phyloP scores from a whole-genome alignment of 2,329 filamentous ascomycete species.

The Sclerotinia nivalis region DNA sequence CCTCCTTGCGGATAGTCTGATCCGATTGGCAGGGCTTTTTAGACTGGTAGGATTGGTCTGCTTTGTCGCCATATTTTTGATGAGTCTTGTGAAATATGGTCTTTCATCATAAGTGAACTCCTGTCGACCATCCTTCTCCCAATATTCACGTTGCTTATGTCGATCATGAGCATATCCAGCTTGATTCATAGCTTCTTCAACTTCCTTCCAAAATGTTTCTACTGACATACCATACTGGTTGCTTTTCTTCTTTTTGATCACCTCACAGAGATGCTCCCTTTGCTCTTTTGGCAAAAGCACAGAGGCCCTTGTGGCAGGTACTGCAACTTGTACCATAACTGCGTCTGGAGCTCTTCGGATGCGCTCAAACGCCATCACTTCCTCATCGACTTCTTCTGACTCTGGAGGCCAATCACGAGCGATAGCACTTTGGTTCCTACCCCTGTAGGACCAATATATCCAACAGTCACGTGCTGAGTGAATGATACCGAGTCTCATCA shows the following conservation, averaged over 20 bases:
- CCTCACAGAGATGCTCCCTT: not conserved
- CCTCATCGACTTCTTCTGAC: not conserved
- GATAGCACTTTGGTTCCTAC: not conserved
- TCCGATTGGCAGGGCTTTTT: not conserved
- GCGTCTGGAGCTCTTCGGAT: not conserved
- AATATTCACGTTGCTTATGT: not conserved
- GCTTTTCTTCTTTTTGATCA: not conserved
- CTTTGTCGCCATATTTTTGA: too few species aligned
- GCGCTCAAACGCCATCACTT: not conserved
- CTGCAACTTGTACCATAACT: not conserved
- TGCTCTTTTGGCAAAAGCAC: not conserved
- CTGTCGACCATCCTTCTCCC: not conserved
- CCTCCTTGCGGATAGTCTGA: not conserved
- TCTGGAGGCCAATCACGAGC: not conserved
- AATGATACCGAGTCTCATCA: not conserved
- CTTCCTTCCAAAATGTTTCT: not conserved
- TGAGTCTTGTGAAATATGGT: not conserved
- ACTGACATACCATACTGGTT: not conserved
- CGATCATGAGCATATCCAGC: not conserved
- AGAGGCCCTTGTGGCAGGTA: not conserved
- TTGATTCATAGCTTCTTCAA: not conserved
- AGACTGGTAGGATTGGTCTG: not conserved
- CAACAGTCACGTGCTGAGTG: not conserved
- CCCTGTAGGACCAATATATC: not conserved
- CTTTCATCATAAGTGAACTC: slow-evolving; percentile 5